Evolutionary conservation across 2,329 filamentous ascomycete genomes (phyloP).

Genomic region (Sarocladium brachiariae): DNA sequence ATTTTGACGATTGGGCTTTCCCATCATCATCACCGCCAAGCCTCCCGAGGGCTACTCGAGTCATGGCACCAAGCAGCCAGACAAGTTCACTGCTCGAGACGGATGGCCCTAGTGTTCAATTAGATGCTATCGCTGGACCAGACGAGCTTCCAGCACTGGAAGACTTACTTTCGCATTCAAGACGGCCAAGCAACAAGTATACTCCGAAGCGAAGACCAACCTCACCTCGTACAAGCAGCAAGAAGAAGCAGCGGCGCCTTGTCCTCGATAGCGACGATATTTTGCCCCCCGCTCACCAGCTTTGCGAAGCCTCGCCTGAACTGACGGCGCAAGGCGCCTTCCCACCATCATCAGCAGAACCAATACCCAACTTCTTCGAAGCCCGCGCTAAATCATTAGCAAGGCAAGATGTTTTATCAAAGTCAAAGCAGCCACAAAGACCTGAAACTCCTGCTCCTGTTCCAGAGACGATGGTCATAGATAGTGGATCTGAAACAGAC

Average conservation of each 20-base stretch:
- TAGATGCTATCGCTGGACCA: conserved; percentile 18
- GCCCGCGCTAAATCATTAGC: background rate
- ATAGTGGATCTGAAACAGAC: background rate
- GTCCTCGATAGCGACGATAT: conserved; percentile 4
- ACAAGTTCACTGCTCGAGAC: conserved; percentile 28
- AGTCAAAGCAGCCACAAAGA: background rate
- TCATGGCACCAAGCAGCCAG: conserved; percentile 25
- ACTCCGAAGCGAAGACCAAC: conserved; percentile 4
- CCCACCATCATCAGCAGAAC: background rate
- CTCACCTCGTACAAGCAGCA: conserved; percentile 5
- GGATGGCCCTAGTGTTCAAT: conserved; percentile 25
- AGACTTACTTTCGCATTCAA: conserved; percentile 10
- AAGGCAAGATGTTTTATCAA: background rate
- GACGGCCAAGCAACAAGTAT: conserved; percentile 4
- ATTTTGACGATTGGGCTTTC: conserved; percentile 9
- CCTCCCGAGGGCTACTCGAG: conserved; percentile 20
- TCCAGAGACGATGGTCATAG: background rate
- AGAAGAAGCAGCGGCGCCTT: background rate
- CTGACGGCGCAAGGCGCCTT: background rate
- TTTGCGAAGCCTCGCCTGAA: background rate
- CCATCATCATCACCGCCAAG: conserved; percentile 24
- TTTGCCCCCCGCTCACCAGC: background rate
- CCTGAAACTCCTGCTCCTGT: background rate
- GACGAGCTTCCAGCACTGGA: conserved; percentile 31
- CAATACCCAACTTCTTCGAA: background rate